Conservation (phyloP, 495 filamentous ascomycete genomes). For the Recurvomyces mirabilis region DNA sequence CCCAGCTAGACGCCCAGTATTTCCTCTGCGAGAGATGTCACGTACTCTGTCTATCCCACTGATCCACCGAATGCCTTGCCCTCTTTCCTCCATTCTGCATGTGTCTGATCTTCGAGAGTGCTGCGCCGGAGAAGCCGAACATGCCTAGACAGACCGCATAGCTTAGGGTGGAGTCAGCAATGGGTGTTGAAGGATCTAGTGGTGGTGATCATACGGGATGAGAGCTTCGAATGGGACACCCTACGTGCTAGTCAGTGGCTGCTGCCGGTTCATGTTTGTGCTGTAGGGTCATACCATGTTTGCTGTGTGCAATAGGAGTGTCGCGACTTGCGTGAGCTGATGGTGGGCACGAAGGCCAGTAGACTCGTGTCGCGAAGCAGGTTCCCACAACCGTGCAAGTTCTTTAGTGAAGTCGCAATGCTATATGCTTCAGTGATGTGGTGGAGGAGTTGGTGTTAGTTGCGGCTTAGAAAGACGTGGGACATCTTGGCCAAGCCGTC, state of each 20-base stretch:
- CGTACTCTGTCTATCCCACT: constrained; percentile 73
- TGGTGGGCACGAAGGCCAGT: too few species aligned
- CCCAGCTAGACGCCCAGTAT: too few species aligned
- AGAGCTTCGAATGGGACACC: constrained; percentile 93
- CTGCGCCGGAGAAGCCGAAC: constrained; percentile 74
- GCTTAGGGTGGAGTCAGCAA: constrained; percentile 14
- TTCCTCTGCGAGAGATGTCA: too few species aligned
- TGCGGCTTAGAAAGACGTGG: background rate
- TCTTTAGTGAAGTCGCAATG: too few species aligned
- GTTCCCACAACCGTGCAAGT: too few species aligned
- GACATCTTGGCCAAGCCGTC: background rate
- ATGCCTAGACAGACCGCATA: constrained; percentile 34
- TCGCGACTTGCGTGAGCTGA: too few species aligned
- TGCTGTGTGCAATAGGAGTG: background rate
- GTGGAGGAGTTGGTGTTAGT: too few species aligned
- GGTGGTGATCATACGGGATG: constrained; percentile 85
- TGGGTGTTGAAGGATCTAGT: constrained; percentile 27
- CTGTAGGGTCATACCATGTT: constrained; percentile 4
- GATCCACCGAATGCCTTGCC: constrained; percentile 69
- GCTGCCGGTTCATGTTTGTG: background rate
- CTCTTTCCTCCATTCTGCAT: constrained; percentile 84
- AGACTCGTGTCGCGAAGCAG: too few species aligned
- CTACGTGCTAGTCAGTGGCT: constrained; percentile 24
- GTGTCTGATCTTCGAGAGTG: constrained; percentile 59
- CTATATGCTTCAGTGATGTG: too few species aligned